A percentile compares a stretch with the other conserved stretches of the same genome.
These are phyloP conservation scores for Dryas drummondii DNA, from an alignment of 306 rosid species.

Conservation along the genomic window DNA sequence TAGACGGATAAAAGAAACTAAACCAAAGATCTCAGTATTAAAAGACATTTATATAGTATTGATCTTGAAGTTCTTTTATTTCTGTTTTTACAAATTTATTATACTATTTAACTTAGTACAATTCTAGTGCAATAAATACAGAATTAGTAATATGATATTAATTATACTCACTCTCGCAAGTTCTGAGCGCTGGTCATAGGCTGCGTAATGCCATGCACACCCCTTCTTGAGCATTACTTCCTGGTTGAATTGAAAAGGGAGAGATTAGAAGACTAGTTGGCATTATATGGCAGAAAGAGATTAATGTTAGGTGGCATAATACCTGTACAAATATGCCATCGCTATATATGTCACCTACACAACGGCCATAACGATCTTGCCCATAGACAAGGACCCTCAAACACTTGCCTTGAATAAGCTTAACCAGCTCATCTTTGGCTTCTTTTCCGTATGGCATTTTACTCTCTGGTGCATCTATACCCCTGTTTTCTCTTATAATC, in stretches of 20 bases:
- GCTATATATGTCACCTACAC: conserved; percentile 72
- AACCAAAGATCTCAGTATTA: too few species aligned
- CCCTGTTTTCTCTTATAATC: conserved; percentile 47
- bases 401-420: conserved; percentile 65
- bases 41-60: not conserved
- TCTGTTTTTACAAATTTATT: not conserved
- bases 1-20: too few species aligned
- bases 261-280: conserved; percentile 6
- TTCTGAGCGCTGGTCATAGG: conserved; percentile 75
- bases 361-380: conserved; percentile 83
- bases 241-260: conserved; percentile 37
- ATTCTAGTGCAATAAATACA: not conserved
- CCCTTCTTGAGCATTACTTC: conserved; percentile 92
- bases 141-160: not conserved
- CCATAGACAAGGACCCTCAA: conserved; percentile 72
- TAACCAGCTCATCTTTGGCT: conserved; percentile 62
- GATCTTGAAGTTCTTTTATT: not conserved
- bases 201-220: conserved; percentile 81
- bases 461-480: conserved; percentile 85
- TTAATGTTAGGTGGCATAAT: not conserved
- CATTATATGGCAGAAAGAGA: not conserved
- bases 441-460: conserved; percentile 82
- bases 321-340: conserved; percentile 80
- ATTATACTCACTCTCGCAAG: conserved; percentile 52
- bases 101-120: not conserved